phyloP scores from a whole-genome alignment of 2,329 filamentous ascomycete genomes.

The Penicillium sp. region DNA sequence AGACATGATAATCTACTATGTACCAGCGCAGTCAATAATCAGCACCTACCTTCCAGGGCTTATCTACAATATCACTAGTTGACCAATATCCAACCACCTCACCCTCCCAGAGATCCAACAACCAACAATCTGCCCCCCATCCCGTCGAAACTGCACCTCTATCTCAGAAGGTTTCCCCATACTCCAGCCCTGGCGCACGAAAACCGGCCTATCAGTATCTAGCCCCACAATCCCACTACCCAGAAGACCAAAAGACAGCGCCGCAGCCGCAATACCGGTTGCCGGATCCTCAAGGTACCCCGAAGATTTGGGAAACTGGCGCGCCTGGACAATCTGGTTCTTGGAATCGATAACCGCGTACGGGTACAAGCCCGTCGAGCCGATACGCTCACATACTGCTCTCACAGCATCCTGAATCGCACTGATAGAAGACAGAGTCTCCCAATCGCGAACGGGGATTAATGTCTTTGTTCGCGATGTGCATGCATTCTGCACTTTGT shows the following conservation, averaged over 20 bases:
- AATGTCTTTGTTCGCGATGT: background rate
- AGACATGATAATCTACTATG: too few relatives aligned
- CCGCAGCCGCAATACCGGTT: slow-evolving; percentile 16
- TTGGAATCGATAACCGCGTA: background rate
- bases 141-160: slow-evolving; percentile 1
- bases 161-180: slow-evolving; percentile 11
- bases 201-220: background rate
- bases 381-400: background rate
- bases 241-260: slow-evolving; percentile 12
- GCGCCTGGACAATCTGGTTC: slow-evolving; percentile 13
- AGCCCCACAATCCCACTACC: background rate
- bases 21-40: too few relatives aligned
- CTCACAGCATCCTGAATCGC: background rate
- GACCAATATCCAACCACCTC: background rate
- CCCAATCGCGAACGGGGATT: background rate
- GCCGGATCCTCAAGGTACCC: slow-evolving; percentile 18
- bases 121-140: slow-evolving; percentile 3
- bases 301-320: slow-evolving; percentile 12
- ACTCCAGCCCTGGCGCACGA: slow-evolving; percentile 7
- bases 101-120: slow-evolving; percentile 18
- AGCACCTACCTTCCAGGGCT: too few relatives aligned
- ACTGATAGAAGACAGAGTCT: background rate
- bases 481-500: background rate
- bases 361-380: background rate
- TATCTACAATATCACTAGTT: too few relatives aligned